Evolutionary conservation across 139 green algal species (phyloP), one percentile per base, ranked within the genome.

Genomic region (Chlamydomonas urium): DNA sequence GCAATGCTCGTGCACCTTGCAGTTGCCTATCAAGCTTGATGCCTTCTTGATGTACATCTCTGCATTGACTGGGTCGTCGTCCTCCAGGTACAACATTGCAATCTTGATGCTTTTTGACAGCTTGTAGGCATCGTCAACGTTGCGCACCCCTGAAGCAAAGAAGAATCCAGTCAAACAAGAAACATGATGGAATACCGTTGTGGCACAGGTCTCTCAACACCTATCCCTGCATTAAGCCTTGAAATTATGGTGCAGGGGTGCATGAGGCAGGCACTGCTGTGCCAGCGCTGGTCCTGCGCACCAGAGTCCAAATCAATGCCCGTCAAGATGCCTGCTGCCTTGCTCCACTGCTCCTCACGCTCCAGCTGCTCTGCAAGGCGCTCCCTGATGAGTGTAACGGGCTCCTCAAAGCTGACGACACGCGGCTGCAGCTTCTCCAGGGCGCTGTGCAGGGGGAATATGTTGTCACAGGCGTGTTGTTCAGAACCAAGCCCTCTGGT

Each of bases 21-120:
- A 87, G 34, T 28, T 50, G 0, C 77, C 75, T 19, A 98, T 87
- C 14, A 97, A 82, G 47, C 86, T 87, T 14, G 86, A 86, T 0
- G 94, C 93, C 74, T 94, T 97, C 77, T 98, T 98, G 66, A 88
- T 92, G 81, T 90, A 97, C 26, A 84, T 88, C 74, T 99, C 95
- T 26, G 94, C 95, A 58, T 85, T 89, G 19, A 92, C 81, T 6
- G 91, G 79, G 72, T 98, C 93, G 61, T 97, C 93, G 59, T 98
- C 95, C 83, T 97, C 87, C 63, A 97, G 87, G 76, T 93, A 98
- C 62, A 99, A 87, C 87, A 96, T 94, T 0, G 95, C 90, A 19
- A 98, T 98, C 69, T 94, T 91, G 47, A 99, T 85, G 78, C 92
- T 91, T 73, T 93, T 96, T 26, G 35, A 38, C 47, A 99, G 85